These are phyloP conservation scores for Adansonia rubrostipa DNA, from an alignment of 441 rosid species.

Conservation along the genomic window DNA sequence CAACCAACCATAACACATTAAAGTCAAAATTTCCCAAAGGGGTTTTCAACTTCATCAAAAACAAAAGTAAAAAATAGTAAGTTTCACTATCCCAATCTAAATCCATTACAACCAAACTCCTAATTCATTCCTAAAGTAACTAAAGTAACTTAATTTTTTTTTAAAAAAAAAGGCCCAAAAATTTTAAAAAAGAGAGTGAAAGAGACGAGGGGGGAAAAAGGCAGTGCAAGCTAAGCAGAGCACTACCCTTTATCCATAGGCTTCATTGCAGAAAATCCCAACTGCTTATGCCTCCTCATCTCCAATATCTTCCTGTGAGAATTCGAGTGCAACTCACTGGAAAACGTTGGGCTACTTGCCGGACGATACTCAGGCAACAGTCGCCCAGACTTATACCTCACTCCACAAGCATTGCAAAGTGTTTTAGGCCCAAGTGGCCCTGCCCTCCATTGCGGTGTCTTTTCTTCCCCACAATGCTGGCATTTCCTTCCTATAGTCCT, in stretches of 20 bases:
- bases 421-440: conserved; percentile 88
- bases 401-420: conserved; percentile 92
- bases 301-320: conserved; percentile 88
- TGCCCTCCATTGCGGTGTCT: conserved; percentile 97
- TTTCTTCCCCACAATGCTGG: conserved; percentile 86
- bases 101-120: conserved; percentile 22
- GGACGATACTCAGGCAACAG: conserved; percentile 92
- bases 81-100: neutral
- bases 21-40: conserved; percentile 15
- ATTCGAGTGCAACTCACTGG: conserved; percentile 73
- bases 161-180: neutral
- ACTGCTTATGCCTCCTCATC: conserved; percentile 73
- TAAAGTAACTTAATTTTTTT: conserved; percentile 11
- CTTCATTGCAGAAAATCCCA: conserved; percentile 38
- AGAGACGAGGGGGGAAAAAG: neutral
- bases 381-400: conserved; percentile 85
- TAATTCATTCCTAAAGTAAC: conserved; percentile 15
- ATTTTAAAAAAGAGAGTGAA: neutral
- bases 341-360: conserved; percentile 78
- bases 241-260: conserved; percentile 57
- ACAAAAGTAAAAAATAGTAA: neutral
- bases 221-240: conserved; percentile 21
- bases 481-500: conserved; percentile 65
- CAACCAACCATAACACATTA: conserved; percentile 19
- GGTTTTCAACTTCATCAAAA: conserved; percentile 20